phyloP scores from a whole-genome alignment of 2,329 filamentous ascomycete species.

The Colletotrichum coccodes region DNA sequence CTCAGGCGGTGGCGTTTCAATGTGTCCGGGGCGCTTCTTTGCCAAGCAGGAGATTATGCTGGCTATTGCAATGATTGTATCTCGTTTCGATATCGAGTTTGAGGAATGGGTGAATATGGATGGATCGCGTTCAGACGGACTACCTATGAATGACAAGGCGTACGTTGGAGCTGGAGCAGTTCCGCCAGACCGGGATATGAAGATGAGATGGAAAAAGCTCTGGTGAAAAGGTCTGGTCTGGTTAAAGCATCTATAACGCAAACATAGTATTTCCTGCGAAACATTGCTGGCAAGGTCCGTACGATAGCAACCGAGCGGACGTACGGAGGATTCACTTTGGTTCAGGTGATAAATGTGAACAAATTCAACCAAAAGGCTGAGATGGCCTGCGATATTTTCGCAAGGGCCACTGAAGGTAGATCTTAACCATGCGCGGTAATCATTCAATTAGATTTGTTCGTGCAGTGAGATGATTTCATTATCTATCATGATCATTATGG shows the following conservation, averaged over 20 bases:
- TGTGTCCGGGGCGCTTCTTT: slow-evolving; percentile 51
- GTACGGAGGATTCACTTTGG: no score
- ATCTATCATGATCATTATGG: slow-evolving; percentile 14
- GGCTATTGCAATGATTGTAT: slow-evolving; percentile 42
- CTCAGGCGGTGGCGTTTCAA: slow-evolving; percentile 42
- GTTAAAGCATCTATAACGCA: no score
- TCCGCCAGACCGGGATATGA: slow-evolving; percentile 21
- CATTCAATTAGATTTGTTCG: no score
- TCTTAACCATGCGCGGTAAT: no score
- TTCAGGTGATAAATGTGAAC: no score
- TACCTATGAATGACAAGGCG: not conserved
- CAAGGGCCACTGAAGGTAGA: no score
- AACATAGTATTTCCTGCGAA: no score
- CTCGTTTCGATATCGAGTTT: slow-evolving; percentile 45
- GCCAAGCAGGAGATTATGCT: slow-evolving; percentile 51
- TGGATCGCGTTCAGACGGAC: not conserved
- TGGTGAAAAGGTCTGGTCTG: not conserved
- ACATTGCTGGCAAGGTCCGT: no score
- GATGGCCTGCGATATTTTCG: no score
- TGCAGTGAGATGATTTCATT: not conserved
- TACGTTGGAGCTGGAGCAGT: slow-evolving; percentile 15
- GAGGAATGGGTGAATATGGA: slow-evolving; percentile 9
- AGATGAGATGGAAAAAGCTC: not conserved
- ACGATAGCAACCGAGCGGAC: no score
- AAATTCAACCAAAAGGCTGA: no score